Conservation (phyloP, 345 rosid genomes). For the Salix arbutifolia region DNA sequence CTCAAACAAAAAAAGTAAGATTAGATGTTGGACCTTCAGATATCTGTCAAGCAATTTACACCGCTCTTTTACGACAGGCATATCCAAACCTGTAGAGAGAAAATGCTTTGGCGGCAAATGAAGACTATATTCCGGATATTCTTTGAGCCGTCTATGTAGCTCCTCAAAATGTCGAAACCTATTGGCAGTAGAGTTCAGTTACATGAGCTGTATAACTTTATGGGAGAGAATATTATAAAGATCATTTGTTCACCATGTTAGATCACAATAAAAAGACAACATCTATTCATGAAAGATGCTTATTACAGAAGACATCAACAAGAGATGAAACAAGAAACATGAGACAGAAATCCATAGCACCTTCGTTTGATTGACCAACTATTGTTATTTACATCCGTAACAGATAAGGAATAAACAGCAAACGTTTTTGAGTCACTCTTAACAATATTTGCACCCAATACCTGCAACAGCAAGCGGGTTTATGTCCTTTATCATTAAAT, state of each 20-base stretch:
- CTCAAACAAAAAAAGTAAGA: background rate
- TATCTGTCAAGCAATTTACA: slow-evolving; percentile 80
- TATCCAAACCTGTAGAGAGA: slow-evolving; percentile 82
- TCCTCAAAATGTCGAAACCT: slow-evolving; percentile 99
- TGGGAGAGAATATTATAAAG: background rate
- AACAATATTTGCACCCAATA: slow-evolving; percentile 94
- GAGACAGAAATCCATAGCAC: slow-evolving; percentile 34
- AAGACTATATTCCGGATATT: slow-evolving; percentile 81
- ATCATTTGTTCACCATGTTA: slow-evolving; percentile 1
- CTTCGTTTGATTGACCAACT: slow-evolving; percentile 99
- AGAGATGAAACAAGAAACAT: slow-evolving; percentile 20
- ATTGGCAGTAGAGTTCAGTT: slow-evolving; percentile 14
- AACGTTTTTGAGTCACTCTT: slow-evolving; percentile 80
- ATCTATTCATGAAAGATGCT: background rate
- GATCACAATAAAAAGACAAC: background rate
- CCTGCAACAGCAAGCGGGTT: slow-evolving; percentile 54
- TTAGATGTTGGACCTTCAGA: slow-evolving; percentile 62
- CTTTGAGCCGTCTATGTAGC: slow-evolving; percentile 89
- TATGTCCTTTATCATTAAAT: slow-evolving; percentile 16
- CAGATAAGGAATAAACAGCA: slow-evolving; percentile 93
- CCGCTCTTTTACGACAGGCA: slow-evolving; percentile 79
- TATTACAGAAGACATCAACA: background rate
- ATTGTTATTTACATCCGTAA: slow-evolving; percentile 73
- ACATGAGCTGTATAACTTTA: background rate
- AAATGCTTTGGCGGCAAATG: slow-evolving; percentile 98